These are phyloP conservation scores for Patellifolia procumbens DNA, from an alignment of 179 eudicot species.

Conservation along the genomic window DNA sequence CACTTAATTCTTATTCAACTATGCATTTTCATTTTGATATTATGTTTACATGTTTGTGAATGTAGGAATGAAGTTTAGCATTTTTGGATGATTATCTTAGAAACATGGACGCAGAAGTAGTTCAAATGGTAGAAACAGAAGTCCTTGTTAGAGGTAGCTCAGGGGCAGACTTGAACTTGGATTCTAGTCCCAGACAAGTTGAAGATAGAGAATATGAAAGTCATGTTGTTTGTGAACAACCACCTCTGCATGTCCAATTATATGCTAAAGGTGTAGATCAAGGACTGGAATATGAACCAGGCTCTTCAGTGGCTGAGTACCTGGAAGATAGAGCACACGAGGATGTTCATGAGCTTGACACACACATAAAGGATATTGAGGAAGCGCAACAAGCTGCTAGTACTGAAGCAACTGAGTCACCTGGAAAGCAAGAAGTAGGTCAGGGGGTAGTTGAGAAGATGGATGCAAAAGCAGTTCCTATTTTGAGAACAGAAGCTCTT, in stretches of 20 bases:
- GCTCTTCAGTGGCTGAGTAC: not conserved
- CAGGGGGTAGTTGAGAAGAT: not conserved
- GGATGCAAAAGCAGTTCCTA: not conserved
- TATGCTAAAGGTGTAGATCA: constrained; percentile 20
- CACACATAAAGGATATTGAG: not conserved
- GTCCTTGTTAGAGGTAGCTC: constrained; percentile 22
- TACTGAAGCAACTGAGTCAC: constrained; percentile 13
- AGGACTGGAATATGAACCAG: constrained; percentile 13
- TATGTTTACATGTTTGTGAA: not conserved
- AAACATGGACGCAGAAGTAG: constrained; percentile 5
- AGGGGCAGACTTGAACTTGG: constrained; percentile 29
- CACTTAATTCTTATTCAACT: not conserved
- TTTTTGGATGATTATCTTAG: not conserved
- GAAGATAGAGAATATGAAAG: constrained; percentile 12
- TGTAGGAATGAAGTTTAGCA: constrained; percentile 2
- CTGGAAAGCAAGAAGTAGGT: constrained; percentile 23
- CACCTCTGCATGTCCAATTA: constrained; percentile 27
- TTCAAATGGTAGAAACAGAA: constrained; percentile 23
- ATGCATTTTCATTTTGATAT: not conserved
- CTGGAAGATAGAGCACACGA: constrained; percentile 10
- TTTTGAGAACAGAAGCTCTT: constrained; percentile 20
- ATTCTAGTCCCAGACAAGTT: constrained; percentile 25
- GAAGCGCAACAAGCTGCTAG: constrained; percentile 17
- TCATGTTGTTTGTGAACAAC: constrained; percentile 13
- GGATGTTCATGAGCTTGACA: constrained; percentile 11